Percentiles rank a stretch among this genome's conserved stretches.
These are phyloP conservation scores for Rhizopogon salebrosus DNA, from an alignment of 768 basidiomycete genomes.

Conservation along the genomic window DNA sequence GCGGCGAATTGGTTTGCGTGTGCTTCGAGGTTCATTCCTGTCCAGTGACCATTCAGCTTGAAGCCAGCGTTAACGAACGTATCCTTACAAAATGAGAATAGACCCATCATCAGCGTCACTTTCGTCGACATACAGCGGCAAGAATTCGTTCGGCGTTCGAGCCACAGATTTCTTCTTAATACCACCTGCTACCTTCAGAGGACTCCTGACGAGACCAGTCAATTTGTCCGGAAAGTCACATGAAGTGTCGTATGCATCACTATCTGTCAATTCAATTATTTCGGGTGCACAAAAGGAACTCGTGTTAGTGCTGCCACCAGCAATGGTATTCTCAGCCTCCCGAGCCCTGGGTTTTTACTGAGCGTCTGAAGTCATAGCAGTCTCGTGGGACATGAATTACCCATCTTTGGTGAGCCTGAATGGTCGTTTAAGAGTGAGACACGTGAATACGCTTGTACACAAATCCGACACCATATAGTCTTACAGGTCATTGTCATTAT, in stretches of 20 bases:
- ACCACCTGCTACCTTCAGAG: slow-evolving; percentile 1
- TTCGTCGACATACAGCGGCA: slow-evolving; percentile 22
- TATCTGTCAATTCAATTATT: slow-evolving; percentile 28
- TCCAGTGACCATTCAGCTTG: slow-evolving; percentile 2
- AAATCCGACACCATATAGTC: slow-evolving; percentile 12
- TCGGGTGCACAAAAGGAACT: slow-evolving; percentile 5
- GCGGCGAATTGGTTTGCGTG: slow-evolving; percentile 39
- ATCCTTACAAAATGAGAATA: slow-evolving; percentile 35
- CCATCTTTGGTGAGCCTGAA: not conserved
- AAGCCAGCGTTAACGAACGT: not conserved
- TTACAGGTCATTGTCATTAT: slow-evolving; percentile 32
- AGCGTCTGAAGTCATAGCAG: not conserved
- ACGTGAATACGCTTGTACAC: slow-evolving; percentile 5
- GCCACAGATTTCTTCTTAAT: slow-evolving; percentile 6
- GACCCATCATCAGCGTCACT: slow-evolving; percentile 34
- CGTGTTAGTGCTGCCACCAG: not conserved
- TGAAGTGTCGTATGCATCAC: slow-evolving; percentile 14
- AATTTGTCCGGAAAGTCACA: slow-evolving; percentile 18
- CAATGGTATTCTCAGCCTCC: not conserved
- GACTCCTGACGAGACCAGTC: slow-evolving; percentile 17
- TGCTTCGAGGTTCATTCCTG: slow-evolving; percentile 45
- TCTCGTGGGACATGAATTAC: not conserved
- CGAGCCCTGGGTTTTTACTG: not conserved
- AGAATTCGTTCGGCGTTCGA: not conserved
- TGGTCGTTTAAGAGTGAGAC: slow-evolving; percentile 4